Base-by-base conservation (phyloP, 257 asterid genomes). In the Primulina tabacum region DNA sequence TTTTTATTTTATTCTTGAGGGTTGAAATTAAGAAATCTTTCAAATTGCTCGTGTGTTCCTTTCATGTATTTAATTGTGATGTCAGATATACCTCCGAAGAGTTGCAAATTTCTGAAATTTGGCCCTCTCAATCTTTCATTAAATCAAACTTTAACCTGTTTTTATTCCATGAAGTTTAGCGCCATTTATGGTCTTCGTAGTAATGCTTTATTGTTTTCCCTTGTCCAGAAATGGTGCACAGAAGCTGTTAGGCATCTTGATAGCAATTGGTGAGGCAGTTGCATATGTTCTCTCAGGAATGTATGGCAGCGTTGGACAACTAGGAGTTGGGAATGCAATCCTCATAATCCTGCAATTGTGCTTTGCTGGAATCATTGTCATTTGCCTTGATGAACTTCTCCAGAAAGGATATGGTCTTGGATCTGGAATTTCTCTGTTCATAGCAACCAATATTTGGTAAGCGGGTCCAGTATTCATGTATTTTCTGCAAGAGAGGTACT, bases 261-360 rank as follows among this genome's bases (percentile, higher is more conserved):
- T 88, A 33, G 90, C 91, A 10, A 78, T 88, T 35, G 91, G 95
- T 30, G 88, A 88, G 70, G 95, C 91, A 29, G 95, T 83, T 77
- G 95, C 86, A 32, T 88, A 88, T 64, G 91, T 88, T 24, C 86
- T 87, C 34, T 87, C 89, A 2, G 94, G 94, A 77, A 85, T 85
- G 94, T 87, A 87, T 64, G 94, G 91, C 62, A 88, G 88, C 53
- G 87, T 88, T n/a, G 76, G 71, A 53, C 91, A 83, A 66, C 85
- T 88, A 61, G 95, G 95, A 3, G 88, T 88, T n/a, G 91, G 91
- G 50, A 88, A 88, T 60, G 90, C 95, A n/a, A 75, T 88, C 77
- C 78, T 88, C 60, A 88, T 88, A 4, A 88, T 88, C 64, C 82
- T 85, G 73, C 95, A 88, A 72, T 85, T 85, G 12, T 74, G 80